Evolutionary conservation across 73 alveolate species (phyloP), one percentile per base, ranked within the genome.

Genomic region (Breviolum minutum): DNA sequence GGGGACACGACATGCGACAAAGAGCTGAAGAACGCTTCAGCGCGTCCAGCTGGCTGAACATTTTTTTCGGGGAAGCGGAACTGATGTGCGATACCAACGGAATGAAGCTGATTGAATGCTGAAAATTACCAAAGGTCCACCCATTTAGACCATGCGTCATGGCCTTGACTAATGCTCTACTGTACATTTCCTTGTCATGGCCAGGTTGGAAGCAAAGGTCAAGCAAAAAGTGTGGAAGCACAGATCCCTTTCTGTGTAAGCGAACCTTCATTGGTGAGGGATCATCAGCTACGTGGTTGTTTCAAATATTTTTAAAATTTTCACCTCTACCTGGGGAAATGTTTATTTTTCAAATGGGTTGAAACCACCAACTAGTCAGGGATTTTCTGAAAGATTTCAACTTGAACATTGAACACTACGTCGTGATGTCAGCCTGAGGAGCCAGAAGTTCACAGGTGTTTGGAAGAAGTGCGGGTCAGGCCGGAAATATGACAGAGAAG

Each of bases 11-110:
- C 29, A 92, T 92, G 97, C 97, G 97, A 66, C 79, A 74, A 48
- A 76, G 90, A 14, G 89, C 97, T 27, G 97, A 92, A 40, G 97
- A 92, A 16, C 97, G 97, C 80, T 92, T 92, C 97, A 74, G 90
- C 90, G 86, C 54, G 97, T n/a, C 26, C 17, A 12, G 63, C 63
- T 24, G 74, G 64, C 85, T 40, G 54, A 40, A 40, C 54, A 3
- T 40, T 40, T 40, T 40, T 40, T 40, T 40, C 54, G 54, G 54
- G 54, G 54, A 40, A 40, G 54, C n/a, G 3, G 54, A 40, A 40
- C 54, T 40, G 54, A 3, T 40, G 54, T 40, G 54, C 54, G 54
- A 40, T 40, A 40, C 54, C 5, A 40, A 40, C 54, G 54, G 54
- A 40, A 40, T 40, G 54, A 40, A 40, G 3, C 54, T 40, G 5